Base-by-base conservation (phyloP, 2,329 filamentous ascomycete genomes). In the Colletotrichum incanum region DNA sequence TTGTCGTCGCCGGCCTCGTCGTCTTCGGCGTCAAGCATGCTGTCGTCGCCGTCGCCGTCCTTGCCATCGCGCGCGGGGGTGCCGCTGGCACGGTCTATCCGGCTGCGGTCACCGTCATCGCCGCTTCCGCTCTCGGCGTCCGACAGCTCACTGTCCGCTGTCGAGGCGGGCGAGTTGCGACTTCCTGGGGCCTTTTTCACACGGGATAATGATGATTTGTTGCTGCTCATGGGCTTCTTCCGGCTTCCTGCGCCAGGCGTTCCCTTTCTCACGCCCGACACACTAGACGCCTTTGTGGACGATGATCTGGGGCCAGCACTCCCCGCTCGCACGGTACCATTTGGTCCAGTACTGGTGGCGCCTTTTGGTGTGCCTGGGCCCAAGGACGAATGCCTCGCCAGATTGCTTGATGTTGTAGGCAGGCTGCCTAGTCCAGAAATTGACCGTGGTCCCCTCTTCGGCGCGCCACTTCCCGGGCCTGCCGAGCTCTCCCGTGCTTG, bases 1-100 rank as follows among this genome's bases (percentile, higher is more conserved):
- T 93, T 92, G 82, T 95, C 93, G 74, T 92, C 92, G 66, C 91
- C 91, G 52, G 92, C 92, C 67, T 94, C 93, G 61, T 94, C 92
- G 41, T 92, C 91, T 68, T 90, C 86, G 11, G 84, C 87, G 67
- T 87, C 87, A 37, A 88, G 88, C 76, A 90, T 83, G 72, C 83
- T 79, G 77, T 90, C 90, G 76, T 91, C 86, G 65, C 86, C 84
- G 41, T 86, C 83, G 50, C 78, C 79, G 61, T 83, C 79, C 74
- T 83, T 83, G 61, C 79, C 78, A 64, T 85, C 83, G 39, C 71
- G 74, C 14, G 61, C 78, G 74, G 39, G 73, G 73, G 65, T 79
- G 39, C 69, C 67, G 67, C 74, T 72, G 71, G 69, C 59, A 45
- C 60, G 66, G 59, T 74, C 73, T 31, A 54, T 43, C 18, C 73